Base-by-base conservation (phyloP, 148 eudicot genomes). In the Pharnaceum exiguum region DNA sequence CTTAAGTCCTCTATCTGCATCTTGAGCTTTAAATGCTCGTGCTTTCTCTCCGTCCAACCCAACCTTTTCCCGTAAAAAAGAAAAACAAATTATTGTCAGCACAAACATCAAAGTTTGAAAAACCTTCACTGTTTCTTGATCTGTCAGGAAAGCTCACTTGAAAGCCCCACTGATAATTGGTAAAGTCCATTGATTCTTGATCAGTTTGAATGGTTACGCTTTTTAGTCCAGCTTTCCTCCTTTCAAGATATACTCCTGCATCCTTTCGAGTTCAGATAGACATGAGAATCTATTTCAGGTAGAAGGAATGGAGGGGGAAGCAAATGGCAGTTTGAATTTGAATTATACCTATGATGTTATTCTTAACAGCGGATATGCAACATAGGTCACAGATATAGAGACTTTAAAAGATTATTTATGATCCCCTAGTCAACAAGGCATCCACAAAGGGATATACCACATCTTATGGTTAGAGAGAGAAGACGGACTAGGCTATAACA, bases 41-140 rank as follows among this genome's bases (percentile, higher is more conserved):
- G 65, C 28, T 25, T 42, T 69, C 73, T 83, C 89, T 36, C 89
- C 89, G 22, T 19, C 45, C 63, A 83, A 63, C 32, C 86, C 86
- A 38, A 81, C 75, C 86, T 81, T 70, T 25, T 46, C 26, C 10
- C 42, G n/a, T 54, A 16, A 8, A 33, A 27, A 29, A 18, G 27
- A 30, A 29, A n/a, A 9, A 22, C 39, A 51, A 51, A 8, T 17
- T 9, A 7, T 1, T 10, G 29, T n/a, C 11, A 52, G 22, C 42
- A 19, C 13, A 2, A 11, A 19, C 26, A 8, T 10, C 7, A 18
- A 38, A 17, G 5, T 9, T 9, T 27, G 10, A 11, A 48, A 17
- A 18, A 28, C 25, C 19, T 15, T 35, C 44, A 13, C 19, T 38
- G 7, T 38, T 37, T 1, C n/a, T 5, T 4, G 1, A 56, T 23